These are phyloP conservation scores for Euryodendron excelsum DNA, from an alignment of 148 eudicot genomes.

Conservation along the genomic window DNA sequence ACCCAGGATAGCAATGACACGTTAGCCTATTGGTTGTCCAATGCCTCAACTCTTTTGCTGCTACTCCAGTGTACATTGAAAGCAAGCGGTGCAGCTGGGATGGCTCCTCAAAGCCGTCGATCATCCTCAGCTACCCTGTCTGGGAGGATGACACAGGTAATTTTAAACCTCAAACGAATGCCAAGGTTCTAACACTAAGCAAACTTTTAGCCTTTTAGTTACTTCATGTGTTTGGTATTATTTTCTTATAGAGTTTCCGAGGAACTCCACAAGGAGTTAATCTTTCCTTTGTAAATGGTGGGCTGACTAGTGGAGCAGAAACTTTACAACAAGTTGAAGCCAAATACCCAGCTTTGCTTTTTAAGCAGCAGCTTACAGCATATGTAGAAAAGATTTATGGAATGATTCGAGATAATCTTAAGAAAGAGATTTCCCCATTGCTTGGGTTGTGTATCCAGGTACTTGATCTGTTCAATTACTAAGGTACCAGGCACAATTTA, in stretches of 20 bases:
- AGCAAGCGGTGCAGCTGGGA: conserved; percentile 91
- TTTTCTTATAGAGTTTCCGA: conserved; percentile 62
- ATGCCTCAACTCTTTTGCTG: conserved; percentile 84
- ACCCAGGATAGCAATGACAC: conserved; percentile 86
- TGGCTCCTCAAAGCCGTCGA: conserved; percentile 84
- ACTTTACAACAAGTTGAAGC: conserved; percentile 75
- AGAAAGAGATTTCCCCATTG: conserved; percentile 78
- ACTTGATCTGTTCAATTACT: background rate
- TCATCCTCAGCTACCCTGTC: conserved; percentile 74
- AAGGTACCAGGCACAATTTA: too few species aligned
- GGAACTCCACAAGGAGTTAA: conserved; percentile 72
- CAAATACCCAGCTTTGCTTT: conserved; percentile 85
- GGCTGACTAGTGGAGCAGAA: conserved; percentile 53
- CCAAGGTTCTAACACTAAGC: background rate
- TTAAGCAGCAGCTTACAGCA: conserved; percentile 89
- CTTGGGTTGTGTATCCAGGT: conserved; percentile 87
- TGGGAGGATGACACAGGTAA: conserved; percentile 78
- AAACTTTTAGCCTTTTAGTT: background rate
- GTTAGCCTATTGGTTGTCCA: conserved; percentile 95
- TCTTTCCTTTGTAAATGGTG: conserved; percentile 51
- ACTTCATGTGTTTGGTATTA: background rate
- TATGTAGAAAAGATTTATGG: conserved; percentile 85
- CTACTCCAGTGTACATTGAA: conserved; percentile 90
- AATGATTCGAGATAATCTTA: conserved; percentile 75
- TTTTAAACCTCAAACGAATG: background rate